Evolutionary conservation across 2,329 filamentous ascomycete species (phyloP), one percentile per base, ranked within the genome.

Genomic region (Clonostachys byssicola): DNA sequence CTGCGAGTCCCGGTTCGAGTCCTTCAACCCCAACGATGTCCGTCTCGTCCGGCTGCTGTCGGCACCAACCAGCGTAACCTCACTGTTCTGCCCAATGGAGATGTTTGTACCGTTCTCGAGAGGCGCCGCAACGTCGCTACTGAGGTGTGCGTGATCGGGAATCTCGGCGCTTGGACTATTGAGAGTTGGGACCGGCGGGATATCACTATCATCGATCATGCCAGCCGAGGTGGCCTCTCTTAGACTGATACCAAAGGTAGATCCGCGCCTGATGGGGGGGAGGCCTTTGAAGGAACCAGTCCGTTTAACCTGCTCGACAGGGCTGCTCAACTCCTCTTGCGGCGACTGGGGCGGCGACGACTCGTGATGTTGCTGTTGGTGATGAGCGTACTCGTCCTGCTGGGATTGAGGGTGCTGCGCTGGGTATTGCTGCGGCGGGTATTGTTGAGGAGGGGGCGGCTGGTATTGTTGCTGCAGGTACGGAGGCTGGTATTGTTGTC

Each of bases 221-320:
- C 66, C 47, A 64, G 68, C 47, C 57, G 62, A 35, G 60, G 14
- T 18, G 14, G 40, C 33, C 13, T 36, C 60, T 47, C 56, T 62
- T 34, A 60, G 53, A 18, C 54, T 60, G 16, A 76, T 53, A 16
- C 74, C 75, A 59, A 85, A 79, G 5, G 77, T 78, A 14, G 81
- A 83, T 13, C 71, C 73, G 34, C 78, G 71, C 42, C 78, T 72
- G 49, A 85, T 81, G 2, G 78, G 78, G 4, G 81, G 81, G 36
- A 85, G 60, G 1, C 77, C 77, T 18, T 75, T 65, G 51, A 84
- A 84, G 2, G 77, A 80, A 2, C 74, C 67, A 12, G 17, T 39
- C 9, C 36, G 36, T 30, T 30, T 30, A 10, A 10, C 8, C 23
- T 30, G 23, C 23, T 30, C 23, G 23, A 30, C 23, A 30, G 23